Evolutionary conservation across 371 early-diverging fungal genomes (phyloP), one percentile per base, ranked within the genome.

Genomic region (Coemansia sp.): DNA sequence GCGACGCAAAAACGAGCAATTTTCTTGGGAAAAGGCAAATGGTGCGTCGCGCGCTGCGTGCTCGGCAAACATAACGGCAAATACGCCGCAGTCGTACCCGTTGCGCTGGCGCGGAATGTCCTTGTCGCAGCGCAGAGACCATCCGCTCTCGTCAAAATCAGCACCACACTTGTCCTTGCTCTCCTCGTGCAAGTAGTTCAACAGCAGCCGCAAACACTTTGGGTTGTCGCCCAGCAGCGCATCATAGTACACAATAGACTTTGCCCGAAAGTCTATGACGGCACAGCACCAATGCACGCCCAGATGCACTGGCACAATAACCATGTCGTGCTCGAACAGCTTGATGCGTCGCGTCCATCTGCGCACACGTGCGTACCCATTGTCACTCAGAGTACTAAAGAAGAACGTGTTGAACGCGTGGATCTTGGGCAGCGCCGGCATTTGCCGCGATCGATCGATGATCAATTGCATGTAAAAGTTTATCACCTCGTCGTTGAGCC

Each of bases 71-170:
- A 89, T 89, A 67, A 91, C 91, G 0, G 94, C 88, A 80, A 98
- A 99, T 3, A 98, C 97, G n/a, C 99, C 99, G 79, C 99, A 99
- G 79, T 99, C 99, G 54, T 86, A 92, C 46, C 94, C 92, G 73
- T 98, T 99, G 36, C 77, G 64, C 79, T 99, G 99, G 6, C 75
- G 73, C 0, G 97, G 96, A 19, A 94, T 93, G 67, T 87, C 81
- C 80, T 88, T 92, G 1, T 91, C 91, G 19, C 84, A 73, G 28
- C 78, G 75, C 52, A 83, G 74, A 36, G 67, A 81, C 97, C 97
- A 96, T 0, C 80, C 91, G 4, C 75, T 41, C 2, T 79, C 71
- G 68, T 93, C 89, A 55, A 92, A 80, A 7, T 80, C 67, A 2
- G 46, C 1, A 2, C 41, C 58, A 21, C 39, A 26, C 66, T 95